Conservation (phyloP, 2,329 filamentous ascomycete species). For the Blastomyces percursus region DNA sequence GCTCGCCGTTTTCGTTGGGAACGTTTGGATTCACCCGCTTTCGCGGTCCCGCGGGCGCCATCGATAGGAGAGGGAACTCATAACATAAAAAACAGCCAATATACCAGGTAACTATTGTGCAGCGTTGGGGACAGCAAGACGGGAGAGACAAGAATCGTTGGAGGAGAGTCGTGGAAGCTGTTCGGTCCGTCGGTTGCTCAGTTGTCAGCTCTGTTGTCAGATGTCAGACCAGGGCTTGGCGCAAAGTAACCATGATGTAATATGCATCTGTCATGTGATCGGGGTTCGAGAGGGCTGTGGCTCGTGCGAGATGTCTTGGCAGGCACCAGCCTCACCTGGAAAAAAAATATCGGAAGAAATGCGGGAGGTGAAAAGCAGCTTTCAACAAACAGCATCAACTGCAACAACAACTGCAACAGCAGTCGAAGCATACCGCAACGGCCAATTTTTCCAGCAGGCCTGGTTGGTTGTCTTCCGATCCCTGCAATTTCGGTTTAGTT, state of each 20-base stretch:
- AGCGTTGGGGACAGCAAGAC: background rate
- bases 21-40: conserved; percentile 35
- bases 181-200: background rate
- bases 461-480: background rate
- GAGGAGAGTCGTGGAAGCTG: background rate
- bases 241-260: background rate
- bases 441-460: background rate
- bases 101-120: background rate
- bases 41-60: conserved; percentile 33
- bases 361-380: background rate
- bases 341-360: background rate
- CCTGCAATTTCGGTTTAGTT: background rate
- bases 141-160: background rate
- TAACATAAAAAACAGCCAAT: conserved; percentile 19
- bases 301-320: conserved; percentile 13
- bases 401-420: background rate
- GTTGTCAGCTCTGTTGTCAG: too few relatives aligned
- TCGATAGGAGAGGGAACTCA: conserved; percentile 24
- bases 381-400: background rate
- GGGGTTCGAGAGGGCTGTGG: background rate
- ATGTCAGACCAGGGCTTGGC: too few relatives aligned
- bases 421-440: background rate
- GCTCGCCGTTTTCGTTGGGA: conserved; percentile 23
- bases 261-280: background rate
- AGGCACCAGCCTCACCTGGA: background rate